A percentile compares a stretch with the other conserved stretches of the same genome.
Conservation (phyloP, 2,329 filamentous ascomycete genomes). For the Penicillium sp. region DNA sequence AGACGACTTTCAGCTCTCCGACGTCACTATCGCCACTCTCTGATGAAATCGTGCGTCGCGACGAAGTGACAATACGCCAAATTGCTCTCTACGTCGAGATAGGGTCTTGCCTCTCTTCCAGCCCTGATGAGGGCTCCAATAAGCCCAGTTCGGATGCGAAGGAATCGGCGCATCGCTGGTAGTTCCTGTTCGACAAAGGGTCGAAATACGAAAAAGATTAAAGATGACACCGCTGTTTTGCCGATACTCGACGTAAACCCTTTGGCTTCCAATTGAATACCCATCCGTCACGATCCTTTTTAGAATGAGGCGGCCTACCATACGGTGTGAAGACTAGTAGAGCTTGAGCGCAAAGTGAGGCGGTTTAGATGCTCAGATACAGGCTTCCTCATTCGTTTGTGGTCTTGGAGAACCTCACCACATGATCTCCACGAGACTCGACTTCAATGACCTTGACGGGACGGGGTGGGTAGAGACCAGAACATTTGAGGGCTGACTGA, state of each 20-base stretch:
- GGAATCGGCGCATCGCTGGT: background rate
- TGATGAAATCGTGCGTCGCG: background rate
- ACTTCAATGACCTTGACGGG: constrained; percentile 1
- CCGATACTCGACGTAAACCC: constrained; percentile 12
- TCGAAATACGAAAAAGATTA: constrained; percentile 2
- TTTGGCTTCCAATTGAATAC: constrained; percentile 21
- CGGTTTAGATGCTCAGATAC: constrained; percentile 21
- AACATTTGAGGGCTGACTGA: background rate
- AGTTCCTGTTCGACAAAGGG: constrained; percentile 1
- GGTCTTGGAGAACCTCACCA: constrained; percentile 14
- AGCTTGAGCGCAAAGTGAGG: constrained; percentile 27
- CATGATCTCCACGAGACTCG: constrained; percentile 13
- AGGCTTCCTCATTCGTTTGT: constrained; percentile 20
- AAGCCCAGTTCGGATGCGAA: background rate
- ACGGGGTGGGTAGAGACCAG: background rate
- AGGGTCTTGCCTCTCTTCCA: background rate
- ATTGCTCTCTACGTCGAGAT: background rate
- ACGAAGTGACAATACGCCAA: background rate
- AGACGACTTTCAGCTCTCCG: background rate
- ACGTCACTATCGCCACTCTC: background rate
- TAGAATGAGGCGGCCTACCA: constrained; percentile 30
- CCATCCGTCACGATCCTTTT: constrained; percentile 15
- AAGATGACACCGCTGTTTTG: constrained; percentile 22
- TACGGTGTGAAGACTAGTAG: constrained; percentile 18
- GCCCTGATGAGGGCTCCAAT: constrained; percentile 12